phyloP scores from a whole-genome alignment of 208 protist genomes.

The Wallacemonas rigidus region DNA sequence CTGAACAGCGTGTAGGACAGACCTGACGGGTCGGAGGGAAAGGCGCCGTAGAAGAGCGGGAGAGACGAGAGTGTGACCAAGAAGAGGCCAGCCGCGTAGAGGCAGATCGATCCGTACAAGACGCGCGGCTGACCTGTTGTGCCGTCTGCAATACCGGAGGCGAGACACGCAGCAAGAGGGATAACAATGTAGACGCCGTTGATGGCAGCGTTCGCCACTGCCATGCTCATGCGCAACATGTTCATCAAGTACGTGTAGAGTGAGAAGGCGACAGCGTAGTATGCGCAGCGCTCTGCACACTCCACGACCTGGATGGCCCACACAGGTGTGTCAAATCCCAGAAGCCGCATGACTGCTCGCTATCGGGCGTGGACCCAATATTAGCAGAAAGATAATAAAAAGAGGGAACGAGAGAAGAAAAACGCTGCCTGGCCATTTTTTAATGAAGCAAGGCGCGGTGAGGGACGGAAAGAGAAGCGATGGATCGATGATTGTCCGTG shows the following conservation, averaged over 20 bases:
- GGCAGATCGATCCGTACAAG: slow-evolving; percentile 28
- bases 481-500: too few species aligned
- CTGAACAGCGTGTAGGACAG: slow-evolving; percentile 33
- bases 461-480: too few species aligned
- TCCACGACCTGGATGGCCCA: slow-evolving; percentile 61
- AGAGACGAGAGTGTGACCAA: slow-evolving; percentile 46
- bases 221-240: slow-evolving; percentile 47
- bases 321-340: slow-evolving; percentile 36
- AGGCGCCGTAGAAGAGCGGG: slow-evolving; percentile 44
- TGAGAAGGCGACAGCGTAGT: slow-evolving; percentile 67
- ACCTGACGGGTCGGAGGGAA: slow-evolving; percentile 27
- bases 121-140: slow-evolving; percentile 36
- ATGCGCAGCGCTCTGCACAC: slow-evolving; percentile 62
- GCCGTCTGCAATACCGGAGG: slow-evolving; percentile 62
- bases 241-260: slow-evolving; percentile 67
- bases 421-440: too few species aligned
- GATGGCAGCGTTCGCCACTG: slow-evolving; percentile 41
- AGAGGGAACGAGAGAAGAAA: background rate
- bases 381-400: background rate
- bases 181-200: slow-evolving; percentile 60
- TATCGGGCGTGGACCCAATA: too few species aligned
- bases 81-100: slow-evolving; percentile 39
- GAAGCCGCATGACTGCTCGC: slow-evolving; percentile 15
- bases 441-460: too few species aligned
- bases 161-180: slow-evolving; percentile 45